These are phyloP conservation scores for Trifolium repens DNA, from an alignment of 306 rosid genomes.

Conservation along the genomic window DNA sequence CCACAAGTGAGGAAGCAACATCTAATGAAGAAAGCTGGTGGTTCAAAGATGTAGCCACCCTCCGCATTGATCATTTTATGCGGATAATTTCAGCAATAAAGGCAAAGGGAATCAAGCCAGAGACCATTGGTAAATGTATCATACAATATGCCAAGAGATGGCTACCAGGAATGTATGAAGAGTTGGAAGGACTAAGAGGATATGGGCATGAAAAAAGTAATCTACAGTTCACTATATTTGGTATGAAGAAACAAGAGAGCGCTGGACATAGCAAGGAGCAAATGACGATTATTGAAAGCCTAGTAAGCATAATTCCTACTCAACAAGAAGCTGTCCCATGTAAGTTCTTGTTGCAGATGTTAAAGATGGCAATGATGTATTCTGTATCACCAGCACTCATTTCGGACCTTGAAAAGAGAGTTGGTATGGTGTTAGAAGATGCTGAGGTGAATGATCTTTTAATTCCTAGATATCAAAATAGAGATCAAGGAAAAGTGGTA, in stretches of 20 bases:
- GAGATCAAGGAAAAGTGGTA: slow-evolving; percentile 58
- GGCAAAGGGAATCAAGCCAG: slow-evolving; percentile 71
- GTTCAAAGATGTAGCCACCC: slow-evolving; percentile 56
- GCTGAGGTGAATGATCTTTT: slow-evolving; percentile 84
- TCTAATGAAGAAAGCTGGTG: slow-evolving; percentile 68
- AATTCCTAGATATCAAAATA: slow-evolving; percentile 73
- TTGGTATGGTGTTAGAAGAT: slow-evolving; percentile 80
- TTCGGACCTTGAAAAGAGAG: slow-evolving; percentile 90
- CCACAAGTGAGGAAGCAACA: slow-evolving; percentile 41
- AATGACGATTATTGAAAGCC: slow-evolving; percentile 73
- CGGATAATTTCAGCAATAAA: slow-evolving; percentile 68
- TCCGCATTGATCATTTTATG: slow-evolving; percentile 74
- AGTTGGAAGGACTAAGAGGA: slow-evolving; percentile 74
- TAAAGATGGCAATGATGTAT: slow-evolving; percentile 84
- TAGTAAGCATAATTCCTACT: slow-evolving; percentile 80
- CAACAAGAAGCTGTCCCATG: slow-evolving; percentile 82
- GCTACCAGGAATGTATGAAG: slow-evolving; percentile 69
- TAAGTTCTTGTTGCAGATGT: slow-evolving; percentile 74
- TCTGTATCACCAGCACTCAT: slow-evolving; percentile 80
- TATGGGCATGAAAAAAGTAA: slow-evolving; percentile 69
- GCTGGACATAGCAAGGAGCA: slow-evolving; percentile 65
- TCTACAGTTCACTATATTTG: slow-evolving; percentile 62
- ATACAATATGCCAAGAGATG: slow-evolving; percentile 78
- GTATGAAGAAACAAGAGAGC: slow-evolving; percentile 59
- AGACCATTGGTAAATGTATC: slow-evolving; percentile 73